Conservation (phyloP, 2,329 filamentous ascomycete genomes). For the Fusarium praegraminearum region DNA sequence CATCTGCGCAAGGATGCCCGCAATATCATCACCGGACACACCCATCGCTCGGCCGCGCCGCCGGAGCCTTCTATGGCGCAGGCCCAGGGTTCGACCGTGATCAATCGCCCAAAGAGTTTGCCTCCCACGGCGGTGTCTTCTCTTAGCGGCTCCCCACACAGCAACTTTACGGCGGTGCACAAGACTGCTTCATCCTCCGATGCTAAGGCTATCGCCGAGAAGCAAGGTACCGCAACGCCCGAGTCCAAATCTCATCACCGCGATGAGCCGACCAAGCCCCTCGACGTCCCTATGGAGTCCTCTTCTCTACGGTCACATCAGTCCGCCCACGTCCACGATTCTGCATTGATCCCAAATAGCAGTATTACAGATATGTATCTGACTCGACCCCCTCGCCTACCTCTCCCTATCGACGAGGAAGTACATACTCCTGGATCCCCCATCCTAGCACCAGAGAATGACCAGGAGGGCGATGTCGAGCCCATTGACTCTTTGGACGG, state of each 20-base stretch:
- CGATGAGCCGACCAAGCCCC: slow-evolving; percentile 64
- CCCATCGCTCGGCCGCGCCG: slow-evolving; percentile 68
- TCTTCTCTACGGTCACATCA: slow-evolving; percentile 55
- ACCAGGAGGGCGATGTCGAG: slow-evolving; percentile 63
- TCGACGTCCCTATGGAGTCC: slow-evolving; percentile 66
- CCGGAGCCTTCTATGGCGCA: slow-evolving; percentile 72
- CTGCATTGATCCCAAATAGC: slow-evolving; percentile 62
- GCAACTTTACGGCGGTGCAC: slow-evolving; percentile 49
- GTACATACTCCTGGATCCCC: slow-evolving; percentile 90
- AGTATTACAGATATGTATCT: slow-evolving; percentile 74
- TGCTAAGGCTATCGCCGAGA: slow-evolving; percentile 24
- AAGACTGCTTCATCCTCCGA: slow-evolving; percentile 42
- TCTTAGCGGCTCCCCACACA: slow-evolving; percentile 61
- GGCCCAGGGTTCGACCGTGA: slow-evolving; percentile 67
- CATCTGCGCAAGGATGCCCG: slow-evolving; percentile 53
- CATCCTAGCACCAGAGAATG: slow-evolving; percentile 79
- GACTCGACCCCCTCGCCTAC: slow-evolving; percentile 84
- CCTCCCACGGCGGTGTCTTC: slow-evolving; percentile 64
- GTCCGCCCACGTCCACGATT: slow-evolving; percentile 53
- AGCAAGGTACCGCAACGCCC: slow-evolving; percentile 18
- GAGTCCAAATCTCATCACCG: slow-evolving; percentile 36
- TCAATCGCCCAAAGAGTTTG: slow-evolving; percentile 60
- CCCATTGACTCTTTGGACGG: slow-evolving; percentile 62
- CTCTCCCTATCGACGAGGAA: slow-evolving; percentile 93
- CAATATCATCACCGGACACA: slow-evolving; percentile 68